Conservation (phyloP, 768 basidiomycete species). For the Tylopilus rubrobrunneus region DNA sequence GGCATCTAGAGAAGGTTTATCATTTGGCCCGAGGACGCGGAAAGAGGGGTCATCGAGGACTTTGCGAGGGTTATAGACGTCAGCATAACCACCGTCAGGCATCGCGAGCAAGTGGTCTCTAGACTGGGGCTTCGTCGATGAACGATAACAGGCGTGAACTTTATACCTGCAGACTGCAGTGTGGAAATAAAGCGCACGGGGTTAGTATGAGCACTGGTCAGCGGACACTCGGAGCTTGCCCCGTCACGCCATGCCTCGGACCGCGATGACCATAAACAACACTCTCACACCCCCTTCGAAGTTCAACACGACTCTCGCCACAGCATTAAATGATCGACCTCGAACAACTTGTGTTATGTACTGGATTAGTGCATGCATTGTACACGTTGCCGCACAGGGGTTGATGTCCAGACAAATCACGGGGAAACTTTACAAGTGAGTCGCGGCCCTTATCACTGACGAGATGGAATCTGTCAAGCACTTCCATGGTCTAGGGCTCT, state of each 20-base stretch:
- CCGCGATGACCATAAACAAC: no score
- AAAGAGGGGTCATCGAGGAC: constrained; percentile 54
- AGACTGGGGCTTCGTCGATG: neutral
- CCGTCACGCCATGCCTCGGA: neutral
- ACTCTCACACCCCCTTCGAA: no score
- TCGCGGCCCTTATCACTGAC: no score
- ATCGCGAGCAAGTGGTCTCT: constrained; percentile 5
- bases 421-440: no score
- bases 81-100: constrained; percentile 30
- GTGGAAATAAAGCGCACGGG: neutral
- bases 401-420: no score
- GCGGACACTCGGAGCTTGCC: neutral
- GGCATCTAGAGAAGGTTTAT: constrained; percentile 43
- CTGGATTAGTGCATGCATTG: no score
- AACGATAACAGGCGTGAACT: neutral
- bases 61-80: constrained; percentile 53
- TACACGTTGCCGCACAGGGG: no score
- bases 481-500: no score
- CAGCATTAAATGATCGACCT: no score
- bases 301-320: no score
- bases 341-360: no score
- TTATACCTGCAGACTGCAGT: neutral
- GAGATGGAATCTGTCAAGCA: no score
- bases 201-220: neutral
- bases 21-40: constrained; percentile 46